These are phyloP conservation scores for Aspergillus ibericus DNA, from an alignment of 2,329 filamentous ascomycete species.

Conservation along the genomic window DNA sequence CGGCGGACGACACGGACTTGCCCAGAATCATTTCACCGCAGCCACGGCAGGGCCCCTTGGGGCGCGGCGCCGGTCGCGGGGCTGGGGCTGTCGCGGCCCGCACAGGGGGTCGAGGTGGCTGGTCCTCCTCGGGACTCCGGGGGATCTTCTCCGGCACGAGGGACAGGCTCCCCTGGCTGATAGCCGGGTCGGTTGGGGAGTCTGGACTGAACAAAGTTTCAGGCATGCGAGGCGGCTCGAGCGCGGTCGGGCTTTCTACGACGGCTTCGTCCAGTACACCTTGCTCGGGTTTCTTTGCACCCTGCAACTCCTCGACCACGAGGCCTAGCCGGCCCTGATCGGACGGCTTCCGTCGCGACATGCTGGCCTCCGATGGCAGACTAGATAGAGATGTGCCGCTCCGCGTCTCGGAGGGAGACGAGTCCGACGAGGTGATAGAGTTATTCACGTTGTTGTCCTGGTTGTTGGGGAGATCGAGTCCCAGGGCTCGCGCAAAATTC, in stretches of 20 bases:
- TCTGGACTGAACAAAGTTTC: constrained; percentile 40
- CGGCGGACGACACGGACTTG: constrained; percentile 91
- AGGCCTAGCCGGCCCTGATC: constrained; percentile 49
- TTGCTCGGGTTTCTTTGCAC: constrained; percentile 31
- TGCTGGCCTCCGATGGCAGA: constrained; percentile 47
- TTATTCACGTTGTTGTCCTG: constrained; percentile 62
- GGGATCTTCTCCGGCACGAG: constrained; percentile 28
- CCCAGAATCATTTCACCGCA: constrained; percentile 77
- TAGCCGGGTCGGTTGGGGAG: constrained; percentile 51
- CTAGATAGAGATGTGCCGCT: constrained; percentile 64
- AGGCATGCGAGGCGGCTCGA: constrained; percentile 33
- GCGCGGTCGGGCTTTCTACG: constrained; percentile 23
- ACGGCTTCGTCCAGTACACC: constrained; percentile 38
- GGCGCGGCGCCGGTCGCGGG: constrained; percentile 45
- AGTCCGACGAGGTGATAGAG: constrained; percentile 66
- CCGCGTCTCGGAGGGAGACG: constrained; percentile 60
- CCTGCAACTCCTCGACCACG: constrained; percentile 55
- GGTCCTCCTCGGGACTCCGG: constrained; percentile 10
- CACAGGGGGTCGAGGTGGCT: constrained; percentile 11
- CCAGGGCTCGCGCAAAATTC: constrained; percentile 41
- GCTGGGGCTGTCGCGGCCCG: constrained; percentile 32
- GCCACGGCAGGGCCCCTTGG: constrained; percentile 77
- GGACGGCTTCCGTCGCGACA: constrained; percentile 31
- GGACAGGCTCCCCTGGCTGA: constrained; percentile 43
- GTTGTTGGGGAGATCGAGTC: constrained; percentile 63